Evolutionary conservation across 352 stramenopile species (phyloP), one percentile per base, ranked within the genome.

Genomic region (Pythium brachiatum): DNA sequence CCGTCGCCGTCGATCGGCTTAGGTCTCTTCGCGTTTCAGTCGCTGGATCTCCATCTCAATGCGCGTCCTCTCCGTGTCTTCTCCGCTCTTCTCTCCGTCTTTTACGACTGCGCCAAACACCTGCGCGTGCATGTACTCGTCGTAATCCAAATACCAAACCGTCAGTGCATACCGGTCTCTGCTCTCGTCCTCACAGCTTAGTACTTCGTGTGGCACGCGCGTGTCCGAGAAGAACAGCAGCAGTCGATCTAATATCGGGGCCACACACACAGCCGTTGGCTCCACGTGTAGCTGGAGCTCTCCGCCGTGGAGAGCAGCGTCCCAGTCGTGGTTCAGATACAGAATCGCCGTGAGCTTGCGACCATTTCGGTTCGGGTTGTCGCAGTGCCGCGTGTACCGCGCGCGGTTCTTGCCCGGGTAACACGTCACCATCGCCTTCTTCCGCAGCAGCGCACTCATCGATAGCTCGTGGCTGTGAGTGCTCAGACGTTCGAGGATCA

Each of bases 71-170:
- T 70, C 64, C 3, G 32, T 25, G 3, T 18, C 44, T 27, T 57
- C 39, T 15, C 8, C 26, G 21, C 16, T 20, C 69, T 51, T 15
- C 58, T 23, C 7, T 43, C 26, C 13, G 62, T 54, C 3, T 56
- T 18, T 2, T 1, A 27, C 31, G 26, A 31, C 18, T n/a, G 56
- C 32, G 16, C 66, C 61, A 56, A 81, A 78, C 16, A 79, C 57
- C 31, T 82, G 74, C 15, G 75, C 66, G 26, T 60, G 63, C 62
- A 79, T 77, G 58, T 79, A 83, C 56, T 83, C 77, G 56, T 83
- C 73, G 60, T 81, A 80, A 53, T 83, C 77, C 47, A 86, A 64
- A 57, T 80, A 84, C 78, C 78, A 87, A n/a, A 84, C 60, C 7
- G 78, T 87, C n/a, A 87, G 39, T 43, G 75, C 78, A 39, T 78